These are phyloP conservation scores for Cordyceps cicadae DNA, from an alignment of 2,329 filamentous ascomycete species.

Conservation along the genomic window DNA sequence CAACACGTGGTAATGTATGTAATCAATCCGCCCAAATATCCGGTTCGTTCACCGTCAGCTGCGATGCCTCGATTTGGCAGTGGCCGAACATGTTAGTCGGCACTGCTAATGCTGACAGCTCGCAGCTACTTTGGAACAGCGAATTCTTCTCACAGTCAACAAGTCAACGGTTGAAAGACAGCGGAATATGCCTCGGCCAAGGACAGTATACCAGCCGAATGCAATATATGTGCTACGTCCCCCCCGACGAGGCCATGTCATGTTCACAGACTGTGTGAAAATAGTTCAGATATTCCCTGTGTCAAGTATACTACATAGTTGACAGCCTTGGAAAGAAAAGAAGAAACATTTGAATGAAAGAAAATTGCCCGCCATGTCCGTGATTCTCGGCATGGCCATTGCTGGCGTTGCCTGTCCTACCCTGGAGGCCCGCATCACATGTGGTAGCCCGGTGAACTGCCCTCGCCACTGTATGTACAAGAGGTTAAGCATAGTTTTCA, in stretches of 20 bases:
- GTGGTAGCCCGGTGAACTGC: not conserved
- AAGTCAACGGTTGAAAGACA: not conserved
- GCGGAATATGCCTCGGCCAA: not conserved
- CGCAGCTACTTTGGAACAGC: not conserved
- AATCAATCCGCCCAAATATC: not conserved
- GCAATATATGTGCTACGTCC: not conserved
- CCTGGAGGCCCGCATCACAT: not conserved
- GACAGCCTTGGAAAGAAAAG: too few relatives aligned
- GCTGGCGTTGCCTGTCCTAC: not conserved
- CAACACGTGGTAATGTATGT: not conserved
- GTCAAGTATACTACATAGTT: not conserved
- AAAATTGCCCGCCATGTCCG: not conserved
- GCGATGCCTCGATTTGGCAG: not conserved
- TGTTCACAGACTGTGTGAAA: not conserved
- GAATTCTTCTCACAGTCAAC: not conserved
- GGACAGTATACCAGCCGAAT: not conserved
- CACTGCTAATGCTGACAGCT: not conserved
- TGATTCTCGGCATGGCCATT: not conserved
- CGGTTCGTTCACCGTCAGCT: not conserved
- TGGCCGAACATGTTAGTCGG: not conserved
- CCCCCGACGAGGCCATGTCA: not conserved
- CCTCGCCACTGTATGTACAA: not conserved
- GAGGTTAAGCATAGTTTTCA: not conserved
- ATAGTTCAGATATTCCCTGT: not conserved
- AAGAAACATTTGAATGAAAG: too few relatives aligned